Evolutionary conservation across 108 stramenopile genomes (phyloP).

Genomic region (Cyclotella baltica): DNA sequence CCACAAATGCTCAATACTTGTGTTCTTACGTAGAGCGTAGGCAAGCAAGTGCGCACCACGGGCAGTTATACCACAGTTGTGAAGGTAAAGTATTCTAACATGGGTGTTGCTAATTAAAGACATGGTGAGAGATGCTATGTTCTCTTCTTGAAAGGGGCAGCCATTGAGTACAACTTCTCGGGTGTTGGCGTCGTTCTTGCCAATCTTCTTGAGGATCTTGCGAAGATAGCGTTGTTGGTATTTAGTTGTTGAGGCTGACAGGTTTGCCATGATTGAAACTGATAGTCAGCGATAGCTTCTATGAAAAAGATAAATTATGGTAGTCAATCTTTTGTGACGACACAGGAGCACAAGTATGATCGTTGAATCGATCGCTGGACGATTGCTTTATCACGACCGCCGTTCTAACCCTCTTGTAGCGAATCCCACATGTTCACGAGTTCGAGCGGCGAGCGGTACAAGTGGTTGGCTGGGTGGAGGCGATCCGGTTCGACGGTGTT

Average conservation of each 20-base stretch:
- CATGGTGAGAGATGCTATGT: constrained; percentile 22
- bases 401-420: too few species aligned
- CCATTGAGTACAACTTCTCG: constrained; percentile 35
- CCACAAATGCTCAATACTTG: constrained; percentile 36
- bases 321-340: too few species aligned
- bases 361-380: too few species aligned
- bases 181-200: constrained; percentile 27
- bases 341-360: too few species aligned
- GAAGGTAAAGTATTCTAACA: constrained; percentile 35
- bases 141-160: constrained; percentile 23
- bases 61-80: constrained; percentile 29
- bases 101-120: constrained; percentile 28
- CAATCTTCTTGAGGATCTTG: constrained; percentile 27
- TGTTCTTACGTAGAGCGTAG: constrained; percentile 37
- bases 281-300: too few species aligned
- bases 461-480: too few species aligned
- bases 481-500: too few species aligned
- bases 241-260: neutral
- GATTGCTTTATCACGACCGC: too few species aligned
- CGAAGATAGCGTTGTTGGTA: constrained; percentile 22
- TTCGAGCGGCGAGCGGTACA: too few species aligned
- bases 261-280: neutral
- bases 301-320: too few species aligned
- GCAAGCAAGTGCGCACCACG: constrained; percentile 46
- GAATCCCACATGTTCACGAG: too few species aligned